Evolutionary conservation across 345 rosid genomes (phyloP).

Genomic region (Eucalyptus sp.): DNA sequence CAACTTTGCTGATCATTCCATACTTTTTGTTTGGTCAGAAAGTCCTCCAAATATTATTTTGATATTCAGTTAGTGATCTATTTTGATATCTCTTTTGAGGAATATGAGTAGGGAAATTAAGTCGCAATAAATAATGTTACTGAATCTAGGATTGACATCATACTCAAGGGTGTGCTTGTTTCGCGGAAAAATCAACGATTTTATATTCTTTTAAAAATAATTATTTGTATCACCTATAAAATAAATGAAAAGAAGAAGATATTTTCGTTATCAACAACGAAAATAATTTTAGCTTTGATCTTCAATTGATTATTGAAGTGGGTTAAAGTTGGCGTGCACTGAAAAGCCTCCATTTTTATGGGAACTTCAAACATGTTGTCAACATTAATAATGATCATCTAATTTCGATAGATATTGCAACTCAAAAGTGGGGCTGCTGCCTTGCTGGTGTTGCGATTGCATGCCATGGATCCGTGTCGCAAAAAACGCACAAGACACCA

Average conservation of each 20-base stretch:
- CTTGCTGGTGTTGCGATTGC: not conserved
- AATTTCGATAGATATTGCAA: not conserved
- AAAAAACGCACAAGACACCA: not conserved
- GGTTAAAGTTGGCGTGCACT: not conserved
- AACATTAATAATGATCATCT: not conserved
- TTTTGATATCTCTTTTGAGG: too few relatives aligned
- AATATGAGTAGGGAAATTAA: not conserved
- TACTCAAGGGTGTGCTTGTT: not conserved
- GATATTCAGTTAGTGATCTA: too few relatives aligned
- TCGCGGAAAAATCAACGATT: accelerated
- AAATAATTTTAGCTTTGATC: not conserved
- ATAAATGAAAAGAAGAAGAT: not conserved
- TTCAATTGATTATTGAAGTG: not conserved
- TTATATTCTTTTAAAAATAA: accelerated
- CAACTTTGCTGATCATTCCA: too few relatives aligned
- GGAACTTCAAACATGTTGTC: not conserved
- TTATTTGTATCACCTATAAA: accelerated
- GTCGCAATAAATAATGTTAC: not conserved
- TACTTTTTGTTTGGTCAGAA: too few relatives aligned
- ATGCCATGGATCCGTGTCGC: not conserved
- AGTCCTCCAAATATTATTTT: too few relatives aligned
- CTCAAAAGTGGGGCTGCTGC: not conserved
- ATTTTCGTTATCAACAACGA: not conserved
- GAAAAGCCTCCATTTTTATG: not conserved
- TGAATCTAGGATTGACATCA: not conserved